Evolutionary conservation across 257 asterid genomes (phyloP).

Genomic region (Solanum arcanum): DNA sequence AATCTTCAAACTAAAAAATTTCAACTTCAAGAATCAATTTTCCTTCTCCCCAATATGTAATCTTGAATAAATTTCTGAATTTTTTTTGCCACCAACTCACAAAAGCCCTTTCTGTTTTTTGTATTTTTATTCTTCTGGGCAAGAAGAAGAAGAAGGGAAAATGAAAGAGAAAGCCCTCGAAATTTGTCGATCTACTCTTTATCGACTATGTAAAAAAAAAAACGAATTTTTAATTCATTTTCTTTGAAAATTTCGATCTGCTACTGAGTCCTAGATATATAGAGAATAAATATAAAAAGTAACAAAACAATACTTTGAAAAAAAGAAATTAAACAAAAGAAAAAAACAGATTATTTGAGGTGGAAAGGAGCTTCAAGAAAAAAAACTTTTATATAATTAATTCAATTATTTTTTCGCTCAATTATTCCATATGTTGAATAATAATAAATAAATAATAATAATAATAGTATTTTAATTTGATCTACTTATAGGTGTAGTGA

Average conservation of each 20-base stretch:
- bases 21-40: not conserved
- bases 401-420: not conserved
- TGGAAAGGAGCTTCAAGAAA: not conserved
- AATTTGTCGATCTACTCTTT: slow-evolving; percentile 20
- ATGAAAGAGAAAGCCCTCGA: not conserved
- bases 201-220: not conserved
- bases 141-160: not conserved
- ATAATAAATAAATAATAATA: too few relatives aligned
- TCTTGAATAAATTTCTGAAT: not conserved
- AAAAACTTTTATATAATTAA: not conserved
- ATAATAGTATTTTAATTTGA: too few relatives aligned
- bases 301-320: not conserved
- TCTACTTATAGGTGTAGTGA: not conserved
- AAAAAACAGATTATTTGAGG: not conserved
- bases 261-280: not conserved
- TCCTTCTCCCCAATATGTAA: not conserved
- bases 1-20: not conserved
- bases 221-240: not conserved
- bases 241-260: not conserved
- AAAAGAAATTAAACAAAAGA: not conserved
- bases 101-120: not conserved
- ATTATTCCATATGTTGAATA: not conserved
- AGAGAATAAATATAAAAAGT: not conserved
- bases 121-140: not conserved
- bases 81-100: not conserved